These are phyloP conservation scores for Phytopythium chamaehyphon DNA, from an alignment of 352 stramenopile species.

Conservation along the genomic window DNA sequence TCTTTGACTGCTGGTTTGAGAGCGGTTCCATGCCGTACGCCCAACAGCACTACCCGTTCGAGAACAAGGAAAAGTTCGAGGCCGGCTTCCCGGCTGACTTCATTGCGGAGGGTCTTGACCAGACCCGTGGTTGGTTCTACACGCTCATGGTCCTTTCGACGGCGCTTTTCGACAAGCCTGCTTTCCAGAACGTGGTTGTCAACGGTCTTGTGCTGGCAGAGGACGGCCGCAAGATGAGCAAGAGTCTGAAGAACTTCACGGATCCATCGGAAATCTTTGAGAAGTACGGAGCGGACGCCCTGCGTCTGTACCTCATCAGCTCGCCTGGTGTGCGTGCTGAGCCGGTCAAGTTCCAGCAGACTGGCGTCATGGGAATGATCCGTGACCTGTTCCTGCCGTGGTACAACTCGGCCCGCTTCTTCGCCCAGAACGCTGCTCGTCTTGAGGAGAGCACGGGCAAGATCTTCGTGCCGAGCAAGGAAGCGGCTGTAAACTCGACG, in stretches of 20 bases:
- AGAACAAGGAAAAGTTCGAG: constrained; percentile 98
- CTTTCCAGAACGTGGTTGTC: constrained; percentile 99
- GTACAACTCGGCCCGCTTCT: constrained; percentile 99
- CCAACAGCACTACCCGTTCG: constrained; percentile 99
- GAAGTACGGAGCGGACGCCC: constrained; percentile 97
- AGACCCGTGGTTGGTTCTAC: constrained; percentile 99
- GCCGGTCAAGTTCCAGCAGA: constrained; percentile 95
- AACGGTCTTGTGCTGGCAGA: constrained; percentile 98
- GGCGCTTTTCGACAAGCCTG: constrained; percentile 98
- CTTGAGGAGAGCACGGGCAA: constrained; percentile 84
- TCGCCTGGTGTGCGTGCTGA: constrained; percentile 99
- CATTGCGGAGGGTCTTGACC: constrained; percentile 99
- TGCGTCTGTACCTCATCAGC: constrained; percentile 99
- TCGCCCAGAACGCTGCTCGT: constrained; percentile 94
- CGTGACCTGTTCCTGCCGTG: constrained; percentile 98
- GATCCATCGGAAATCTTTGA: constrained; percentile 93
- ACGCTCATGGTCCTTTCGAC: constrained; percentile 99
- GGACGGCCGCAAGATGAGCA: constrained; percentile 99
- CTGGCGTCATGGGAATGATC: constrained; percentile 96
- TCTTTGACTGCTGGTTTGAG: constrained; percentile 99
- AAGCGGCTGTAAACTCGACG: constrained; percentile 84
- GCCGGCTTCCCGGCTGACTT: constrained; percentile 98
- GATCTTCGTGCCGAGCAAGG: constrained; percentile 89
- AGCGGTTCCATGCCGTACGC: constrained; percentile 99
- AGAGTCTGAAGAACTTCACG: constrained; percentile 99